These are phyloP conservation scores for Flammula alnicola DNA, from an alignment of 1,284 basidiomycete genomes.

Conservation along the genomic window DNA sequence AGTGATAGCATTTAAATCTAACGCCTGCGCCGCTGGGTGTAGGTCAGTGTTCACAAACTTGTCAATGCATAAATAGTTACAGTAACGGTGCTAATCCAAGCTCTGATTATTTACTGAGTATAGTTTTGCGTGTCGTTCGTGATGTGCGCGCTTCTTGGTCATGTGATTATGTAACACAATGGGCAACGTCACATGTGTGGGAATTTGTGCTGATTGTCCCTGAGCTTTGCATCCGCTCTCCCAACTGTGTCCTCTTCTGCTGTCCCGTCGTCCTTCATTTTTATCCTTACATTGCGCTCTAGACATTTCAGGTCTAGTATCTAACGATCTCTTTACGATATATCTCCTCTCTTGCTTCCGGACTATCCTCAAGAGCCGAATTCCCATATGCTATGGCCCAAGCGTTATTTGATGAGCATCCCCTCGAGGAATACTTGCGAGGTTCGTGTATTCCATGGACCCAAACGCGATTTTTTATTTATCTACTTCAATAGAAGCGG, in stretches of 20 bases:
- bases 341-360: conserved; percentile 10
- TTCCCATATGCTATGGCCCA: conserved; percentile 63
- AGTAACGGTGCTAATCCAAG: too few species aligned
- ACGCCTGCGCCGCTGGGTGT: too few species aligned
- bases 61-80: too few species aligned
- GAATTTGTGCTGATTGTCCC: conserved; percentile 1
- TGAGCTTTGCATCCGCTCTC: neutral
- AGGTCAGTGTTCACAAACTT: too few species aligned
- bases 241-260: conserved; percentile 3
- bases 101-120: too few species aligned
- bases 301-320: conserved; percentile 2
- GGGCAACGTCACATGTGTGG: neutral
- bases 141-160: neutral
- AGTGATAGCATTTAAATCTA: too few species aligned
- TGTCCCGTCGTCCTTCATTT: conserved; percentile 12
- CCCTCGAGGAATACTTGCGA: conserved; percentile 73
- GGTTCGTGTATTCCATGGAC: conserved; percentile 46
- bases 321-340: conserved; percentile 23
- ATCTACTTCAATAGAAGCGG: conserved; percentile 47
- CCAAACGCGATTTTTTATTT: neutral
- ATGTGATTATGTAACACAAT: conserved; percentile 13
- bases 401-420: conserved; percentile 77
- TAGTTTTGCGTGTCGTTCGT: neutral
- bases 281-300: conserved; percentile 5
- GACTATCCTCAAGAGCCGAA: conserved; percentile 8